Base-by-base conservation (phyloP, 2,329 filamentous ascomycete species). In the Cladosporium sp. region DNA sequence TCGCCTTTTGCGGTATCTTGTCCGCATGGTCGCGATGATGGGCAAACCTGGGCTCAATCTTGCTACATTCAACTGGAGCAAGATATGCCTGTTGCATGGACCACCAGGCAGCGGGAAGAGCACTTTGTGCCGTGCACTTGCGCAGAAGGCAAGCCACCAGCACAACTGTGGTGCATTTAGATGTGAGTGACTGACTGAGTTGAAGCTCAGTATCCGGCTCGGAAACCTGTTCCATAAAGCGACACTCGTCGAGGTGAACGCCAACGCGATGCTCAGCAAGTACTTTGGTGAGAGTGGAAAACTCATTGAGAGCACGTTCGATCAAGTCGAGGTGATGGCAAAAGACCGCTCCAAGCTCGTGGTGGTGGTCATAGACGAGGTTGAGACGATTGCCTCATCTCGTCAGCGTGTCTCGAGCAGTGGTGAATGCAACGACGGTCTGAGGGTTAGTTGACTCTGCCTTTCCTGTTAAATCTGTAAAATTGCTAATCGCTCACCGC, bases 321-420 rank as follows among this genome's bases (percentile, higher is more conserved):
- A 78, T 3, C 74, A 72, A 10, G 76, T 84, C 14, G 58, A 68
- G 30, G 32, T 36, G 2, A 70, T 76, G 61, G 77, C 78, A 5
- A 73, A 79, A 32, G 80, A 83, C 36, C 74, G 77, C 1, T 73
- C 73, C 36, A 78, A 75, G 0, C 74, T 84, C 3, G 70, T 81
- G 18, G 80, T 79, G 57, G 78, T 84, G 0, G 72, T 84, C 21
- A 79, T 85, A 43, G 83, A 85, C 64, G 83, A 84, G 66, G 77
- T 84, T 18, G 83, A 85, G 67, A 82, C 78, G 2, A 71, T 85
- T 21, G 79, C 81, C n/a, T 75, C 78, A 49, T 78, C 74, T 7
- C 77, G 82, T 36, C 78, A 82, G 64, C 75, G 78, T 53, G 76
- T 78, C 2, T 67, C 76, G 1, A 70, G 61, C 48, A 74, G 76